Evolutionary conservation across 169 alveolate species (phyloP).

Genomic region (Plasmodium yoelii): DNA sequence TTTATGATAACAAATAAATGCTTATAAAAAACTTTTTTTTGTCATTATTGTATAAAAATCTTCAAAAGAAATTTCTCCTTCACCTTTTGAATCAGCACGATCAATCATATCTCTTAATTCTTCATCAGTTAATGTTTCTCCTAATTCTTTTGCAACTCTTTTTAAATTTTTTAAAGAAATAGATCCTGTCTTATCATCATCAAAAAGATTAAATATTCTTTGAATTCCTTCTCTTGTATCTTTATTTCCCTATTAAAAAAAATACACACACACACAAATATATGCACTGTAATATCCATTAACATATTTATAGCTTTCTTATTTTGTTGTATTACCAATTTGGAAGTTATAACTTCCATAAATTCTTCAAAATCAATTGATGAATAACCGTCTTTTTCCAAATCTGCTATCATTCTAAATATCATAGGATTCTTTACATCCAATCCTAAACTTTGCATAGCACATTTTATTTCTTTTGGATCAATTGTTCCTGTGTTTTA

Average conservation of each 20-base stretch:
- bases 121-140: conserved; percentile 98
- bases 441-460: conserved; percentile 99
- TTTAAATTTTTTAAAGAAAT: conserved; percentile 96
- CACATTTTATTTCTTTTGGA: conserved; percentile 99
- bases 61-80: conserved; percentile 98
- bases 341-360: conserved; percentile 97
- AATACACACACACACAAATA: conserved; percentile 1
- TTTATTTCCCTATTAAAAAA: conserved; percentile 91
- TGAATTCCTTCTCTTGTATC: conserved; percentile 98
- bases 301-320: neutral
- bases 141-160: conserved; percentile 98
- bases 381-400: conserved; percentile 96
- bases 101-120: conserved; percentile 99
- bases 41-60: conserved; percentile 99
- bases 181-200: conserved; percentile 97
- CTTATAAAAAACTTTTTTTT: conserved; percentile 95
- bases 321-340: conserved; percentile 84
- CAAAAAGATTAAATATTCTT: conserved; percentile 97
- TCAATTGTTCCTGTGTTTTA: conserved; percentile 93
- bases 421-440: conserved; percentile 99
- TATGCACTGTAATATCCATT: neutral
- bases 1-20: conserved; percentile 5
- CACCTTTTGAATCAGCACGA: conserved; percentile 98
- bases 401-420: conserved; percentile 97
- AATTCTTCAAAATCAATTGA: conserved; percentile 97